These are phyloP conservation scores for Nicotiana otophora DNA, from an alignment of 257 asterid species.

Conservation along the genomic window DNA sequence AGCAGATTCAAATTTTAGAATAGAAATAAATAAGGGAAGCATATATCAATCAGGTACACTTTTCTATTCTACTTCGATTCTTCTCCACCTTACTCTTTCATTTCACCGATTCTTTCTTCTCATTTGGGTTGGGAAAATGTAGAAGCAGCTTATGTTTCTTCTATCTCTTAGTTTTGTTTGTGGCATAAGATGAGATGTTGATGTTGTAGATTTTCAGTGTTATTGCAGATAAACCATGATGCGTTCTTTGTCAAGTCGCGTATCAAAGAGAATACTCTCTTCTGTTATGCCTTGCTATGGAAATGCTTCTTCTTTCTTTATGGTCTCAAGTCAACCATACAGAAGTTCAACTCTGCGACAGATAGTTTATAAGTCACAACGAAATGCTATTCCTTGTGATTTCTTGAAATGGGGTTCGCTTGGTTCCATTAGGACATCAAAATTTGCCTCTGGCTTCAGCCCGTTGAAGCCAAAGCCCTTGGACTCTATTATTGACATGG, in stretches of 20 bases:
- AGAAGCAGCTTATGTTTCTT: not conserved
- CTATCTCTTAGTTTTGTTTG: not conserved
- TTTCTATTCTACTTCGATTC: too few species aligned
- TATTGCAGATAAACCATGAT: constrained; percentile 38
- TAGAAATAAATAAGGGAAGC: too few species aligned
- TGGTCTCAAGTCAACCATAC: constrained; percentile 20
- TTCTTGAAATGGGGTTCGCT: constrained; percentile 38
- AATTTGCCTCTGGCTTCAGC: constrained; percentile 73
- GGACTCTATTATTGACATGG: constrained; percentile 67
- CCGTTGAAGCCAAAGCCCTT: constrained; percentile 68
- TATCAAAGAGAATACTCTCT: constrained; percentile 32
- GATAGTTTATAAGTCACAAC: constrained; percentile 25
- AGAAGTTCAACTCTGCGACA: constrained; percentile 25
- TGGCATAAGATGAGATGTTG: not conserved
- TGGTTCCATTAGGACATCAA: constrained; percentile 50
- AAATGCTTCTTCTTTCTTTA: constrained; percentile 21
- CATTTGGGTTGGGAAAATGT: too few species aligned
- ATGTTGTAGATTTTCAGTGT: not conserved
- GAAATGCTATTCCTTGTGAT: constrained; percentile 27
- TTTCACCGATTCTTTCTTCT: too few species aligned
- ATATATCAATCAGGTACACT: too few species aligned
- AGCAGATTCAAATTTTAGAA: too few species aligned
- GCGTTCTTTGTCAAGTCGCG: constrained; percentile 35
- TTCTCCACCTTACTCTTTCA: too few species aligned
- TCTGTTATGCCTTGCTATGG: constrained; percentile 17